Evolutionary conservation across 768 basidiomycete genomes (phyloP).

Genomic region (Cytidiella melzeri): DNA sequence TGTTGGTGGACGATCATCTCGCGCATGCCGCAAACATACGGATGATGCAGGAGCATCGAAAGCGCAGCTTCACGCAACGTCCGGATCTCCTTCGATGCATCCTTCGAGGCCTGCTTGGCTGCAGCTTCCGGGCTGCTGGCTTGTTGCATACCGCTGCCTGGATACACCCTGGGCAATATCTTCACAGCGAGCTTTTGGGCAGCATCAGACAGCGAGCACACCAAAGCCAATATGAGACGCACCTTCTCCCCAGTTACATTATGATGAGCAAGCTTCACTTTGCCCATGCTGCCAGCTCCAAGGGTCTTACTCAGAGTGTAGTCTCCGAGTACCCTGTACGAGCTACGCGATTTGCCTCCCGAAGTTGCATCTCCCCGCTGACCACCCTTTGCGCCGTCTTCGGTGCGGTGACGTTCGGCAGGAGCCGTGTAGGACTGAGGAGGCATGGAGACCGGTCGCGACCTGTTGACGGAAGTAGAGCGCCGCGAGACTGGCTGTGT

Average conservation of each 20-base stretch:
- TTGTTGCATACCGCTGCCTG: slow-evolving; percentile 44
- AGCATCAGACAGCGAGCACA: background rate
- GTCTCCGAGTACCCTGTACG: slow-evolving; percentile 73
- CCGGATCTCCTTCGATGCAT: slow-evolving; percentile 93
- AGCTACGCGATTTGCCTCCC: slow-evolving; percentile 24
- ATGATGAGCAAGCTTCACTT: slow-evolving; percentile 94
- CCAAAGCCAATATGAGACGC: slow-evolving; percentile 19
- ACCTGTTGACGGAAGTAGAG: slow-evolving; percentile 28
- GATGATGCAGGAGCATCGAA: slow-evolving; percentile 93
- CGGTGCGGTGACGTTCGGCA: slow-evolving; percentile 18
- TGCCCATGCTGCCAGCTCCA: slow-evolving; percentile 98
- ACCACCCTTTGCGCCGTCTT: slow-evolving; percentile 14
- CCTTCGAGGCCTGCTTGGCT: slow-evolving; percentile 78
- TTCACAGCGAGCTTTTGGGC: slow-evolving; percentile 85
- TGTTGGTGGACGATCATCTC: slow-evolving; percentile 97
- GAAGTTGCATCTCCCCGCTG: slow-evolving; percentile 17
- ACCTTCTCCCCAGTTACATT: slow-evolving; percentile 91
- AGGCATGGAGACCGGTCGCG: slow-evolving; percentile 71
- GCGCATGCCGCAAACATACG: slow-evolving; percentile 98
- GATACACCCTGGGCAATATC: slow-evolving; percentile 86
- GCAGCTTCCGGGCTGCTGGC: slow-evolving; percentile 48
- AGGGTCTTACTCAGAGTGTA: slow-evolving; percentile 96
- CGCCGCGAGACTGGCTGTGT: slow-evolving; percentile 16
- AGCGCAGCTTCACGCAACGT: slow-evolving; percentile 94
- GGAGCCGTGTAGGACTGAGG: slow-evolving; percentile 44